phyloP scores from a whole-genome alignment of 83 land plant genomes.

The Thuja plicata region DNA sequence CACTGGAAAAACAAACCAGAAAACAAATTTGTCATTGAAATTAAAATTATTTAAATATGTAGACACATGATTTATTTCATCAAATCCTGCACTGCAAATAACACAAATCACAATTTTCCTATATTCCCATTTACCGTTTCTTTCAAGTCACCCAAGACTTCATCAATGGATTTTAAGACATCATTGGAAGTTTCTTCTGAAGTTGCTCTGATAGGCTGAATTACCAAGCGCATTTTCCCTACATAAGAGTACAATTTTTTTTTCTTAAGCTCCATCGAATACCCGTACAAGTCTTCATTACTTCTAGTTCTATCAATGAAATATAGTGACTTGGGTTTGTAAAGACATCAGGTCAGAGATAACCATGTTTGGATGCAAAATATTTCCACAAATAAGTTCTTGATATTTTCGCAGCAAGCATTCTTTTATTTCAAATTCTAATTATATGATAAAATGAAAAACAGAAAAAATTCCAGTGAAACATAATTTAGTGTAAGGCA shows the following conservation, averaged over 20 bases:
- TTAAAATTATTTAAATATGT: no score
- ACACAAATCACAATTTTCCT: background rate
- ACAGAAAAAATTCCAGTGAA: background rate
- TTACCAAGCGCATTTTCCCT: background rate
- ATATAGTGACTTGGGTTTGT: background rate
- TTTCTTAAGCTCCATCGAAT: background rate
- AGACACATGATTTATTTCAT: background rate
- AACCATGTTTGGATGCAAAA: background rate
- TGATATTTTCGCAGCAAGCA: background rate
- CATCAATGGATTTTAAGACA: background rate
- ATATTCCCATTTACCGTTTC: conserved; percentile 1
- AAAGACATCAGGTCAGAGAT: background rate
- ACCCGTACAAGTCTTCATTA: background rate
- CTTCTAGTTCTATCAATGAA: background rate
- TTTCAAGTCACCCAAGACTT: conserved; percentile 9
- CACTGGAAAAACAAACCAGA: conserved; percentile 20
- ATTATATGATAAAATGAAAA: background rate
- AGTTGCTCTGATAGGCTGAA: conserved; percentile 2
- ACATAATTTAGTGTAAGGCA: background rate
- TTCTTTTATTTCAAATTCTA: background rate
- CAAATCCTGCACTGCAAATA: background rate
- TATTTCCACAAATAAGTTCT: background rate
- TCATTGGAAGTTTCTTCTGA: background rate
- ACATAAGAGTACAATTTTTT: background rate
- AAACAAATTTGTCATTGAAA: background rate